Evolutionary conservation across 2,329 filamentous ascomycete genomes (phyloP), one percentile per base, ranked within the genome.

Genomic region (Fusarium mexicanum): DNA sequence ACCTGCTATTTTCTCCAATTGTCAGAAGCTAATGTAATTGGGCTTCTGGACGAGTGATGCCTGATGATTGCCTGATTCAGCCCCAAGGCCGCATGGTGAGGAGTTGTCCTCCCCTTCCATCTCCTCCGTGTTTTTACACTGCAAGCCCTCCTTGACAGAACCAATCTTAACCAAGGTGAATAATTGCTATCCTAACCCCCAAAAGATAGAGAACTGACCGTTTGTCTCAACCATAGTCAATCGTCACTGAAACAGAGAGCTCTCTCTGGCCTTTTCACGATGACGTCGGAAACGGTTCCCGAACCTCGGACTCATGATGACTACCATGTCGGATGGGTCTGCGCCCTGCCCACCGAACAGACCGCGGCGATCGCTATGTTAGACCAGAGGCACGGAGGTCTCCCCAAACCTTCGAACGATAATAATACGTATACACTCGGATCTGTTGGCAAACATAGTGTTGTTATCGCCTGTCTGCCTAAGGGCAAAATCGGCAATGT

Each of bases 331-430:
- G 24, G 44, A 20, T 47, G 44, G 44, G 44, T 47, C 24, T 29
- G 44, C 44, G 44, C 44, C 3, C 18, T 48, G 13, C 26, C 46
- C 20, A 48, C 9, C 14, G 26, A 48, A 22, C 26, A 48, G 20
- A 48, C 46, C 0, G 46, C 26, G 2, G 26, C 46, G 6, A 48
- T 48, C 1, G 46, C 26, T 31, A 48, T 48, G 20, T 1, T 31
- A 0, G 26, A 48, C 14, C 20, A 48, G 3, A 48, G 20, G 26
- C 26, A 47, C 2, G 1, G 0, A 0, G 2, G 13, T 29, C 9
- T 47, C 3, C 18, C 33, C 0, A 35, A 31, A 11, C 46, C 10
- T 1, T 0, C 46, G 1, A 17, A 12, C 13, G 20, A 48, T 0
- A 31, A 16, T 3, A 48, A 31, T 3, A 17, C 6, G 0, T 31